Conservation (phyloP, 805 yeast species). For the Komagataella phaffii region DNA sequence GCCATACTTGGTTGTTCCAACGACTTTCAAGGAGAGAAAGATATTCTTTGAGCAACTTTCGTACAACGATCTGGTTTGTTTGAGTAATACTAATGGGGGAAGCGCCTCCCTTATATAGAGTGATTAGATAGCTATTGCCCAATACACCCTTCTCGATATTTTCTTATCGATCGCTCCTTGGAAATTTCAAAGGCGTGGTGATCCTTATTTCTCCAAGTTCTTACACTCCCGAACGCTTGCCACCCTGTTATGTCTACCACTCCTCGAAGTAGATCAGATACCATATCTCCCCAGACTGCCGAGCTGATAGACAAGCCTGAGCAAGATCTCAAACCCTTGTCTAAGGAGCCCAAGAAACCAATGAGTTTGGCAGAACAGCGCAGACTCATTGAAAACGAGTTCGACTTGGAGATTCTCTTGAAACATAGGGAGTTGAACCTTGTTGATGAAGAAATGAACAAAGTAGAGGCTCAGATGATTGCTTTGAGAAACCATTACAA, state of each 20-base stretch:
- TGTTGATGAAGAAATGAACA: conserved; percentile 38
- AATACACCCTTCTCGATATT: neutral
- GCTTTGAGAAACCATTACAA: conserved; percentile 32
- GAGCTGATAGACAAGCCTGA: neutral
- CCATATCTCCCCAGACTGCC: neutral
- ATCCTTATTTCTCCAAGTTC: neutral
- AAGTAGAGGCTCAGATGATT: conserved; percentile 44
- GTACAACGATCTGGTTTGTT: neutral
- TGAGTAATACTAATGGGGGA: neutral
- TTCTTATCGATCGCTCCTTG: neutral
- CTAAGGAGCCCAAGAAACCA: neutral
- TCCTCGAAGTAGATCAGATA: neutral
- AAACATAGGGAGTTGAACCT: conserved; percentile 42
- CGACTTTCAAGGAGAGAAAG: neutral
- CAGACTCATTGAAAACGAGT: conserved; percentile 21
- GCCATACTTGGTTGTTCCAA: neutral
- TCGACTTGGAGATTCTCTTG: conserved; percentile 46
- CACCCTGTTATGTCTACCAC: neutral
- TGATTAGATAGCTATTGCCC: neutral
- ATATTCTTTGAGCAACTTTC: neutral
- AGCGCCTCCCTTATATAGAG: neutral
- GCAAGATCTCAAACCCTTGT: neutral
- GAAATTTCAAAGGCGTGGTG: neutral
- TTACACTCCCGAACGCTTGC: neutral
- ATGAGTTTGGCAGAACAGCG: conserved; percentile 6